These are phyloP conservation scores for Fusarium nodosum DNA, from an alignment of 2,329 filamentous ascomycete species.

Conservation along the genomic window DNA sequence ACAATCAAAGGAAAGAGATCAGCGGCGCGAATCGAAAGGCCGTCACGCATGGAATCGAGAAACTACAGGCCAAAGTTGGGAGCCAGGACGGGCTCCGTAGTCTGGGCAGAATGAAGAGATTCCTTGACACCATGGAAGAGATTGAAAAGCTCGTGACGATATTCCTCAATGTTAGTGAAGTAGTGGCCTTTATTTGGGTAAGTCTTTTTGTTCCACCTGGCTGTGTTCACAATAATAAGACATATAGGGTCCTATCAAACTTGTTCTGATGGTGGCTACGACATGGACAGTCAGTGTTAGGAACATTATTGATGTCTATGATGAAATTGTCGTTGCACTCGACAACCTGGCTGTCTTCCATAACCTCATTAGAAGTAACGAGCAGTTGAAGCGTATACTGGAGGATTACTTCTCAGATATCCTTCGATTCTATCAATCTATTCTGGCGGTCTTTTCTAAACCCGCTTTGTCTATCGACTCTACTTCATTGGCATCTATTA, in stretches of 20 bases:
- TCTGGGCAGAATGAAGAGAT: accelerated
- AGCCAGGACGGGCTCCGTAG: accelerated
- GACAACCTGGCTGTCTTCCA: neutral
- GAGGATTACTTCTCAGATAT: neutral
- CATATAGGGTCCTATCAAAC: neutral
- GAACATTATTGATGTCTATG: neutral
- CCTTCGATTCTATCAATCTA: neutral
- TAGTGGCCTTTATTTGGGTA: neutral
- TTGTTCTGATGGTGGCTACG: neutral
- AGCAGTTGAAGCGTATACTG: neutral
- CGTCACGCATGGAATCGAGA: neutral
- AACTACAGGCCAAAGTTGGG: neutral
- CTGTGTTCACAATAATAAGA: too few species aligned
- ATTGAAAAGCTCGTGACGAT: neutral
- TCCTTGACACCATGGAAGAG: neutral
- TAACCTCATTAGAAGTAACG: neutral
- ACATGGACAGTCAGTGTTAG: neutral
- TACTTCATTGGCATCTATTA: accelerated
- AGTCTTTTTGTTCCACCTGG: accelerated
- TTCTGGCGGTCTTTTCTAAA: neutral
- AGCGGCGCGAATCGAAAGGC: neutral
- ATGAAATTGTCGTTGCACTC: accelerated
- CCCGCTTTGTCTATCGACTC: neutral
- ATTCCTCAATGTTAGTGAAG: neutral
- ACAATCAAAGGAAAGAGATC: neutral